These are phyloP conservation scores for Magnusiomyces tetraspermus DNA, from an alignment of 1,139 yeast species.

Conservation along the genomic window DNA sequence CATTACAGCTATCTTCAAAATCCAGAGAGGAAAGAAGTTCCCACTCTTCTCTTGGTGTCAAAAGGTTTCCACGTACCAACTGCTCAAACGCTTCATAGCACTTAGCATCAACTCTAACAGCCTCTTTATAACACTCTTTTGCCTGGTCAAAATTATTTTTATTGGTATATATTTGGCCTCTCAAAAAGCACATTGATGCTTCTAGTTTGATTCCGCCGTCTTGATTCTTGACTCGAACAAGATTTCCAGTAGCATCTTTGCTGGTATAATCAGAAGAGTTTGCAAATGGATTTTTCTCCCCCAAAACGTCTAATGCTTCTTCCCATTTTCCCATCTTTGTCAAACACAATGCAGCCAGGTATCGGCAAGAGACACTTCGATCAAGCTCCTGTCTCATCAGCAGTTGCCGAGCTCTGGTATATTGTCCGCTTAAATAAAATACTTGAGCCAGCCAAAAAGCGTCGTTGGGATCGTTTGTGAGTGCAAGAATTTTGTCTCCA, in stretches of 20 bases:
- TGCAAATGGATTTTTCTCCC: conserved; percentile 67
- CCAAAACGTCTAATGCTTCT: conserved; percentile 79
- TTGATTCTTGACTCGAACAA: conserved; percentile 14
- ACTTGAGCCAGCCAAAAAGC: conserved; percentile 97
- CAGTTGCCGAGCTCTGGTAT: conserved; percentile 66
- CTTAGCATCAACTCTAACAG: conserved; percentile 77
- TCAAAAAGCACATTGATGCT: conserved; percentile 74
- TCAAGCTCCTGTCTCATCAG: conserved; percentile 35
- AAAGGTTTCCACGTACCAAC: conserved; percentile 58
- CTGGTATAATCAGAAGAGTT: conserved; percentile 3
- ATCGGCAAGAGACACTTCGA: conserved; percentile 63
- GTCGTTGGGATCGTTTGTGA: conserved; percentile 78
- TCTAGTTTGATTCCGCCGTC: conserved; percentile 45
- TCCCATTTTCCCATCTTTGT: conserved; percentile 73
- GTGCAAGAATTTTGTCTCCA: conserved; percentile 79
- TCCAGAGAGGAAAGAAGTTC: conserved; percentile 58
- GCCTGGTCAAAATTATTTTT: conserved; percentile 83
- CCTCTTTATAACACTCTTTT: conserved; percentile 79
- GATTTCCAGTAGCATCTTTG: conserved; percentile 14
- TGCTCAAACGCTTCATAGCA: conserved; percentile 91
- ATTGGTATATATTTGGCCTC: conserved; percentile 77
- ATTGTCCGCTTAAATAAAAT: conserved; percentile 64
- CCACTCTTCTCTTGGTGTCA: conserved; percentile 83
- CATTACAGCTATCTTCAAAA: conserved; percentile 54
- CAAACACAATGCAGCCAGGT: conserved; percentile 69